Conservation (phyloP, 495 filamentous ascomycete genomes). For the Bombardia bombarda region DNA sequence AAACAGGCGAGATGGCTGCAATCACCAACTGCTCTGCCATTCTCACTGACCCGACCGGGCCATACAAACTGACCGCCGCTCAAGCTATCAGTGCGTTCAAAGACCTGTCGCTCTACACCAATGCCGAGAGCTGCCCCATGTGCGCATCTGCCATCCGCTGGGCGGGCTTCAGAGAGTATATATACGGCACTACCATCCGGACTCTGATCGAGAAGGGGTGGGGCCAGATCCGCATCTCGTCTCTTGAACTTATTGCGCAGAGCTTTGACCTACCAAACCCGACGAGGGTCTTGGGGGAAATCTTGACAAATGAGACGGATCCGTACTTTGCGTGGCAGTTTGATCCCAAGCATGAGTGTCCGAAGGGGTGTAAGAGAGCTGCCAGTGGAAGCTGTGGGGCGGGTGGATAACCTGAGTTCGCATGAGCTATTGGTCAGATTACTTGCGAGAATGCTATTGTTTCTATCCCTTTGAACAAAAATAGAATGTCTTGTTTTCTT, state of each 20-base stretch:
- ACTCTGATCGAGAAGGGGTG: slow-evolving; percentile 37
- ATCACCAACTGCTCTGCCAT: slow-evolving; percentile 45
- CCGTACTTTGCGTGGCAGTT: slow-evolving; percentile 46
- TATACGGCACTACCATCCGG: slow-evolving; percentile 45
- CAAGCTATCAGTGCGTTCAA: slow-evolving; percentile 35
- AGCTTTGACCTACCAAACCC: slow-evolving; percentile 27
- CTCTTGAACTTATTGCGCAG: slow-evolving; percentile 36
- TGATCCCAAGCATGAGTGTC: slow-evolving; percentile 33
- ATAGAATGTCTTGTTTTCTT: too few relatives aligned
- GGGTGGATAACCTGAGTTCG: too few relatives aligned
- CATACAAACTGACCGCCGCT: slow-evolving; percentile 31
- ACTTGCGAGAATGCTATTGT: too few relatives aligned
- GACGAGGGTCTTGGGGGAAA: slow-evolving; percentile 29
- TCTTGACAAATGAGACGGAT: slow-evolving; percentile 46
- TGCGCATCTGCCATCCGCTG: slow-evolving; percentile 49
- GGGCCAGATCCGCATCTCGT: slow-evolving; percentile 41
- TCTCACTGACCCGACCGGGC: slow-evolving; percentile 34
- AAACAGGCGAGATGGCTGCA: slow-evolving; percentile 42
- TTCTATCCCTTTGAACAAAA: too few relatives aligned
- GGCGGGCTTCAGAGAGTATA: slow-evolving; percentile 46
- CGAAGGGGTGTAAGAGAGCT: slow-evolving; percentile 31
- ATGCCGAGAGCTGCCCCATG: slow-evolving; percentile 51
- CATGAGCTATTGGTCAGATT: too few relatives aligned
- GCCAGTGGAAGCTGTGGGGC: too few relatives aligned
- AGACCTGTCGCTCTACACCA: slow-evolving; percentile 46